Base-by-base conservation (phyloP, 2,329 filamentous ascomycete species). In the Aspergillus sp. region DNA sequence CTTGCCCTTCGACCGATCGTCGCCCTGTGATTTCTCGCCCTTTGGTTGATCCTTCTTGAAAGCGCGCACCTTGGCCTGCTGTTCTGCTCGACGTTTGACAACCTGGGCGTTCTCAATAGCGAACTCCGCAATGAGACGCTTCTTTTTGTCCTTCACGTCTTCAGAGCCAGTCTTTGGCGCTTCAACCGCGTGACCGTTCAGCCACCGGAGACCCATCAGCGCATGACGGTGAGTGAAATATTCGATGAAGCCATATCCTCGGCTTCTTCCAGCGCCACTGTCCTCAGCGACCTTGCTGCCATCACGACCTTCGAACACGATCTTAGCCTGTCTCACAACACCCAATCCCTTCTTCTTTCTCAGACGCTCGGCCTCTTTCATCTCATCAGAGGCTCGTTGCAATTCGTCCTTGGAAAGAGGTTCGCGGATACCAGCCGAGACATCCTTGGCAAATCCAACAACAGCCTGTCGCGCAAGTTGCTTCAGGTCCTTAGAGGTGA, bases 51-150 rank as follows among this genome's bases (percentile, higher is more conserved):
- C 53, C 26, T 57, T 59, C 46, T 50, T 56, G 36, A 44, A 58
- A 43, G 51, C 64, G 48, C 58, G 64, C 50, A 59, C 55, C 53
- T 58, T 66, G 30, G 60, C 63, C 51, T 69, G 67, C 51, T 64
- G 61, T 53, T 67, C 70, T 51, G 69, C 72, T 22, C 95, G 82
- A 58, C 94, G 82, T 60, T 86, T 82, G n/a, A 99, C 87, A 1
- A 99, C 94, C 65, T 96, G 92, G 1, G 90, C 92, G 64, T 99
- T 99, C 74, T 99, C 94, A 69, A 99, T 96, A 17, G 94, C 91
- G 69, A 99, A 99, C 71, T 99, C 95, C 35, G 93, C 93, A 66
- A 99, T 90, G 47, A 99, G 75, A 11, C 94, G 82, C 73, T 94
- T 92, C 69, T 90, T 93, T 74, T 88, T 90, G 59, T 94, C 91